Percentiles rank a stretch among this genome's conserved stretches.
These are phyloP conservation scores for Chloris gayana DNA, from an alignment of 176 grass and related monocot species.

Conservation along the genomic window DNA sequence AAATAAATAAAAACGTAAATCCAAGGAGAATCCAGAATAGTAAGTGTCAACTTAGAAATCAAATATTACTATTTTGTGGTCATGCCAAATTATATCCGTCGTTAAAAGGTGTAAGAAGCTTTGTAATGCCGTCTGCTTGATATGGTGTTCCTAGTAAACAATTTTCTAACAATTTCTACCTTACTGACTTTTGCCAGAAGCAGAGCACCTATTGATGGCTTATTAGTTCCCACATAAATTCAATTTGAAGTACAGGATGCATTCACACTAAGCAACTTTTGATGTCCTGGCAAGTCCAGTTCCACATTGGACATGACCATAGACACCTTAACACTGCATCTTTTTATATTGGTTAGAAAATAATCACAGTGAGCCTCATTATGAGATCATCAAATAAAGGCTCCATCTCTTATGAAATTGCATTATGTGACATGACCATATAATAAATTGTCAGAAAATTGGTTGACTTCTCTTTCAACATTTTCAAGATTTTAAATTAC, in stretches of 20 bases:
- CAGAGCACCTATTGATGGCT: background rate
- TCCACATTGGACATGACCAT: conserved; percentile 1
- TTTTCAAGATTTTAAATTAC: conserved; percentile 1
- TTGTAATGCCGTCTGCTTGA: conserved; percentile 9
- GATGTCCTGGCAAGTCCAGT: background rate
- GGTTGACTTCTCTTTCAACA: background rate
- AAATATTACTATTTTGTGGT: too few relatives aligned
- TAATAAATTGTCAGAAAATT: background rate
- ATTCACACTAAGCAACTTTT: background rate
- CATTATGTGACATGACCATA: background rate
- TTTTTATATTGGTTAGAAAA: background rate
- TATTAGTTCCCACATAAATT: background rate
- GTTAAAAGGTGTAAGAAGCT: background rate
- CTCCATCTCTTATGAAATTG: background rate
- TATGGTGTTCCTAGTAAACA: too few relatives aligned
- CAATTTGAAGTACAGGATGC: background rate
- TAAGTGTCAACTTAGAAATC: background rate
- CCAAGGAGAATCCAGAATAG: background rate
- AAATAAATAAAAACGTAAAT: background rate
- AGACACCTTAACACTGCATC: background rate
- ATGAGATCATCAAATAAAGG: too few relatives aligned
- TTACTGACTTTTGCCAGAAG: background rate
- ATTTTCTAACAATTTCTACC: background rate
- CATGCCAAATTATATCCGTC: too few relatives aligned
- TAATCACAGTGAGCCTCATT: background rate